A percentile compares a stretch with the other conserved stretches of the same genome.
These are phyloP conservation scores for Rhizopogon roseolus DNA, from an alignment of 768 basidiomycete genomes.

Conservation along the genomic window DNA sequence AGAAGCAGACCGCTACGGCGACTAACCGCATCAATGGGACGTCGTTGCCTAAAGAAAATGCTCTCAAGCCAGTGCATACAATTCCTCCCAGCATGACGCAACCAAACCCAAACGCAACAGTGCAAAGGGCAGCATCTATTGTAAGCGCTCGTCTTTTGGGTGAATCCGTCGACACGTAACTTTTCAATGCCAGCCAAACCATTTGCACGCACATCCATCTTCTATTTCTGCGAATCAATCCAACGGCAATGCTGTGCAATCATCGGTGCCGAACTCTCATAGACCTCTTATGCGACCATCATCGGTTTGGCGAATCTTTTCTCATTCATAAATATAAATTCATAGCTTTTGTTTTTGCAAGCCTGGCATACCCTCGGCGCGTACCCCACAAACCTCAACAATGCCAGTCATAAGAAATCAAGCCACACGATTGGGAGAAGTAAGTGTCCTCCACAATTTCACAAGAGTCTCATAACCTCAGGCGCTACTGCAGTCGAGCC, in stretches of 20 bases:
- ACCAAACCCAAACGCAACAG: background rate
- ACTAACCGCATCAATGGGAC: background rate
- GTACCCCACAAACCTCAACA: background rate
- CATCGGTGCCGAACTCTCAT: conserved; percentile 2
- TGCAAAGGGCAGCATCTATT: background rate
- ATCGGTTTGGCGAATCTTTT: conserved; percentile 13
- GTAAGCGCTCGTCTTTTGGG: background rate
- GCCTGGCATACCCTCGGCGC: background rate
- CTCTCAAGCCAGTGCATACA: background rate
- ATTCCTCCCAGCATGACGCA: background rate
- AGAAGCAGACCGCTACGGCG: background rate
- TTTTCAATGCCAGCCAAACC: background rate
- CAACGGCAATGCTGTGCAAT: background rate
- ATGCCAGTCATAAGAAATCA: background rate
- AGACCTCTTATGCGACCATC: conserved; percentile 5
- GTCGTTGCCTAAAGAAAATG: background rate
- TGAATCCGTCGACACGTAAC: background rate
- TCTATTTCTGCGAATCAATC: conserved; percentile 8
- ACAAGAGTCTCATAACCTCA: background rate
- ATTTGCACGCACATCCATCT: background rate
- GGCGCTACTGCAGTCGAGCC: too few species aligned
- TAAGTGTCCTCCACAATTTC: background rate
- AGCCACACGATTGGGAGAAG: background rate
- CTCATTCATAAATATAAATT: background rate
- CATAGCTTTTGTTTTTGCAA: background rate